A percentile compares a stretch with the other conserved stretches of the same genome.
Conservation (phyloP, 192 early-diverging fungal genomes). For the Coemansia sp. region DNA sequence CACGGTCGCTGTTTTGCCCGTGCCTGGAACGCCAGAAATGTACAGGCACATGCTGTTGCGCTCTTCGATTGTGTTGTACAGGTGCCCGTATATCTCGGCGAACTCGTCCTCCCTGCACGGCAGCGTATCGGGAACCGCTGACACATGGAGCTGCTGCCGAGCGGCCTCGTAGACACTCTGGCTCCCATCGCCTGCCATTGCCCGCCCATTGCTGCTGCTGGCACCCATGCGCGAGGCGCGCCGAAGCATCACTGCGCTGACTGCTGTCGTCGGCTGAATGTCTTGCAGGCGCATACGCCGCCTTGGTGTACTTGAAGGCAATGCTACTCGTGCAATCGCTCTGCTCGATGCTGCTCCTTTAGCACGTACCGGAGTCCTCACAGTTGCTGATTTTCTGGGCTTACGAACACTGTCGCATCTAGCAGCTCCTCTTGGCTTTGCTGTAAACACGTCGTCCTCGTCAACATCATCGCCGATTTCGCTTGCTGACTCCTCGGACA, state of each 20-base stretch:
- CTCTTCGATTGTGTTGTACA: constrained; percentile 82
- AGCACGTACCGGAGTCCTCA: constrained; percentile 7
- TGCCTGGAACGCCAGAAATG: constrained; percentile 95
- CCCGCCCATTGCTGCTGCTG: constrained; percentile 1
- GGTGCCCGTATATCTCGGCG: constrained; percentile 71
- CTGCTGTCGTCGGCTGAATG: constrained; percentile 36
- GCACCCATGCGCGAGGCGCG: constrained; percentile 25
- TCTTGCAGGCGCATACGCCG: constrained; percentile 41
- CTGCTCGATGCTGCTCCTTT: constrained; percentile 7
- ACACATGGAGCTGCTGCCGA: constrained; percentile 81
- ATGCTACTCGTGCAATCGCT: neutral
- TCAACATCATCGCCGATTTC: constrained; percentile 15
- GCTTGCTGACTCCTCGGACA: neutral
- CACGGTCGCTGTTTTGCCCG: constrained; percentile 97
- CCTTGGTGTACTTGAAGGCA: constrained; percentile 17
- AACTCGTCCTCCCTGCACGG: constrained; percentile 97
- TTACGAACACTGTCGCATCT: neutral
- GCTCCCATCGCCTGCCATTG: constrained; percentile 11
- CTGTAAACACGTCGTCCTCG: constrained; percentile 1
- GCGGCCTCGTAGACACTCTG: constrained; percentile 66
- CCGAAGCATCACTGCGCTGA: constrained; percentile 24
- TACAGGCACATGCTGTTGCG: constrained; percentile 86
- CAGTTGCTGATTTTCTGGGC: constrained; percentile 8
- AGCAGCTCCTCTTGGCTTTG: neutral
- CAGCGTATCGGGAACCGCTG: constrained; percentile 84